Evolutionary conservation across 1,284 basidiomycete genomes (phyloP).

Genomic region (Rhodotorula sp.): DNA sequence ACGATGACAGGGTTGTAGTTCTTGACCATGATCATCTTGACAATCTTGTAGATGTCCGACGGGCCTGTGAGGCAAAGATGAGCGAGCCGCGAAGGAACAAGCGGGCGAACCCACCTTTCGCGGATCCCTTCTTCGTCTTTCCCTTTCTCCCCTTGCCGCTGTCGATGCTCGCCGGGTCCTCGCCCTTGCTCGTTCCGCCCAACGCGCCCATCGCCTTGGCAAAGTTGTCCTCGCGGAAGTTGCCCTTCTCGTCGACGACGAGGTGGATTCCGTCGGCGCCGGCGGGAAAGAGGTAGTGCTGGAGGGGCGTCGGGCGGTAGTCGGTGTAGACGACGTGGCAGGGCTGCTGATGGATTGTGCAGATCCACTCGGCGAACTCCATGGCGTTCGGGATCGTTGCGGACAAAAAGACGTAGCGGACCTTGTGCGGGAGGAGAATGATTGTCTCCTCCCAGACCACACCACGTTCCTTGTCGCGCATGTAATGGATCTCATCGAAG

Average conservation of each 20-base stretch:
- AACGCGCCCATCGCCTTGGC: constrained; percentile 95
- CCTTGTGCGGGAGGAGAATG: constrained; percentile 91
- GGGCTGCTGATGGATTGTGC: constrained; percentile 93
- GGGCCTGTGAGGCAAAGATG: constrained; percentile 55
- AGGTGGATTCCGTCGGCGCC: constrained; percentile 96
- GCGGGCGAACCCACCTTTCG: constrained; percentile 63
- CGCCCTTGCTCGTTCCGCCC: constrained; percentile 71
- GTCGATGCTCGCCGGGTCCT: constrained; percentile 62
- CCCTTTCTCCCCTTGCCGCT: constrained; percentile 72
- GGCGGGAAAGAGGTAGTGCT: constrained; percentile 96
- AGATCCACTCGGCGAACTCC: constrained; percentile 99
- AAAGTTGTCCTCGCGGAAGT: constrained; percentile 97
- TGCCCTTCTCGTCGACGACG: constrained; percentile 95
- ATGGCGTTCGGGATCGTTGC: constrained; percentile 99
- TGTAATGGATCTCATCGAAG: constrained; percentile 99
- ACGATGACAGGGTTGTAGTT: constrained; percentile 99
- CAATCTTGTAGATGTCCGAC: constrained; percentile 96
- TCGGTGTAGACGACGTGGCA: constrained; percentile 99
- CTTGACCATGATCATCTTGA: constrained; percentile 98
- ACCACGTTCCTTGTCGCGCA: constrained; percentile 84
- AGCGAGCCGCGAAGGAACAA: not conserved
- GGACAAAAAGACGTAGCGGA: constrained; percentile 98
- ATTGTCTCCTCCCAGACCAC: constrained; percentile 77
- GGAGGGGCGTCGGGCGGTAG: constrained; percentile 94
- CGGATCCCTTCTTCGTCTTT: constrained; percentile 85